Base-by-base conservation (phyloP, 176 grass and related monocot genomes). In the Ampelocalamus luodianensis region DNA sequence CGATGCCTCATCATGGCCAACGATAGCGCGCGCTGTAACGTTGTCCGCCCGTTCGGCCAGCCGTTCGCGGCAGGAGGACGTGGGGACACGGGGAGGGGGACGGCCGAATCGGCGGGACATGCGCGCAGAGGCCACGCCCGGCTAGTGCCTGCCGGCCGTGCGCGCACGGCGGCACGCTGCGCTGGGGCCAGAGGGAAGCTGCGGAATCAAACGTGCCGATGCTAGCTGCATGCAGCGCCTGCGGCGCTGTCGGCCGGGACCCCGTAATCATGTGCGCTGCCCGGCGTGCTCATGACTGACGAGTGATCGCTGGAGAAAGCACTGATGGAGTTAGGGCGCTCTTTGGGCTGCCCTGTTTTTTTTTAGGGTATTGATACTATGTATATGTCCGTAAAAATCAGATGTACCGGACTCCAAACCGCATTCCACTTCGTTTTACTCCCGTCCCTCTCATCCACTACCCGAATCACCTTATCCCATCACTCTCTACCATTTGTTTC, bases 211-310 rank as follows among this genome's bases (percentile, higher is more conserved):
- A 50, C 65, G n/a, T 27, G 79, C 53, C 49, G 49, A 17, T n/a
- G 46, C 29, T 54, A 54, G 51, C 16, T 20, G 72, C 61, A 13
- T 58, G 20, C 55, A 17, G 48, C 14, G 13, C 14, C 53, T 7
- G 53, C 18, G 60, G n/a, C 23, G n/a, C 23, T 27, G 64, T 36
- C 64, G 32, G 32, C 13, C 17, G 69, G 81, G 15, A 27, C 81
- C 42, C 10, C 76, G n/a, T 42, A 46, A 72, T 74, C 55, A 73
- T 74, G 69, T 27, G 54, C 51, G 65, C n/a, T 32, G 66, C 49
- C 4, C 56, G 8, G n/a, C 56, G 56, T 60, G 56, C 22, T 12
- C 9, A 12, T 60, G 45, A 23, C 55, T 11, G 55, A 5, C 56
- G 56, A 60, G 22, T 24, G 56, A 60, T 60, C 58, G 23, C 58